Conservation (phyloP, 257 asterid species). For the Jacaranda copaia region DNA sequence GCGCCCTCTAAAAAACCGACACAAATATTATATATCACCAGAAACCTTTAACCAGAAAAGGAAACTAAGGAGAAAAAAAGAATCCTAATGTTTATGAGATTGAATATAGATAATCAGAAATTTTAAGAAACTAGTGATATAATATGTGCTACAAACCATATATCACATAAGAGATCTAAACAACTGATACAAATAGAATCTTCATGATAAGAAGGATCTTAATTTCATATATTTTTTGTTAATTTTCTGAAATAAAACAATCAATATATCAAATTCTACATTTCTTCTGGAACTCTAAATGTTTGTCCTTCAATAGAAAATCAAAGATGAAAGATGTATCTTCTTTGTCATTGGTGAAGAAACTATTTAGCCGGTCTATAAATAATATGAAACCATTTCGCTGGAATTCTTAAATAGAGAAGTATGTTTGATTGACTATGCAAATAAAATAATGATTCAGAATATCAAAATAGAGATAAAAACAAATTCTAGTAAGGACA, state of each 20-base stretch:
- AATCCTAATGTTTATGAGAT: neutral
- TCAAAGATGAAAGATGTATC: neutral
- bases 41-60: slow-evolving; percentile 14
- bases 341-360: no score
- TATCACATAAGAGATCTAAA: no score
- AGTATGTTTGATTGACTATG: neutral
- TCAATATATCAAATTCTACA: neutral
- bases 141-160: no score
- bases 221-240: neutral
- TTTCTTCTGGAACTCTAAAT: neutral
- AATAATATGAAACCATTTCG: no score
- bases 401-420: neutral
- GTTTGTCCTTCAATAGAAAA: neutral
- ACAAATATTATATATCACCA: no score
- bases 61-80: no score
- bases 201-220: no score
- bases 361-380: neutral
- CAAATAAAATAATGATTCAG: neutral
- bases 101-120: no score
- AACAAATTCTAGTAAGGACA: neutral
- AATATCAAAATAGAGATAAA: neutral
- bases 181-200: no score
- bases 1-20: slow-evolving; percentile 53
- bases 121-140: no score
- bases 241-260: neutral